Evolutionary conservation across 1,139 yeast genomes (phyloP).

Genomic region (Yamadazyma mexicana): DNA sequence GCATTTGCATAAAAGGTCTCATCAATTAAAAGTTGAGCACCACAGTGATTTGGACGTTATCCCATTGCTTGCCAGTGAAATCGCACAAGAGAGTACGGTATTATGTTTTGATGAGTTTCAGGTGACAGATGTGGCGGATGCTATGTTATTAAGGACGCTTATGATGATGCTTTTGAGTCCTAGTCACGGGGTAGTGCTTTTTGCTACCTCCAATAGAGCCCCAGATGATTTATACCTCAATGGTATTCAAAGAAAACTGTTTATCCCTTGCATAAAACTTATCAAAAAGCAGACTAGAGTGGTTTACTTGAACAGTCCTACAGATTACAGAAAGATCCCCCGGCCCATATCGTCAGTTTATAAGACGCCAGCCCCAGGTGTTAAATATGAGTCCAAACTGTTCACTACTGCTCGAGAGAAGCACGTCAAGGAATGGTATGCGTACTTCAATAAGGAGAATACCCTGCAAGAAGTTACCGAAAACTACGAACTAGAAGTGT

Average conservation of each 20-base stretch:
- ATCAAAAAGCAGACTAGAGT: conserved; percentile 75
- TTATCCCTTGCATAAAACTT: conserved; percentile 86
- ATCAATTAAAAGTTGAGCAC: conserved; percentile 64
- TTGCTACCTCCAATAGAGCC: conserved; percentile 93
- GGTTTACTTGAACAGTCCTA: conserved; percentile 80
- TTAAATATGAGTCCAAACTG: conserved; percentile 54
- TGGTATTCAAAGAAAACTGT: conserved; percentile 89
- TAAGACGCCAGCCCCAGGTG: conserved; percentile 68
- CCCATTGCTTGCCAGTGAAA: conserved; percentile 80
- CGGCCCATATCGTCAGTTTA: conserved; percentile 82
- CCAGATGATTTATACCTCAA: conserved; percentile 91
- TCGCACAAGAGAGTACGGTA: conserved; percentile 73
- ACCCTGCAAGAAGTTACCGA: conserved; percentile 27
- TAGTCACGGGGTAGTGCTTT: conserved; percentile 78
- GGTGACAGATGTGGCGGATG: conserved; percentile 97
- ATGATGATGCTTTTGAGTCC: conserved; percentile 61
- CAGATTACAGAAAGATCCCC: conserved; percentile 88
- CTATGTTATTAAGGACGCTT: conserved; percentile 85
- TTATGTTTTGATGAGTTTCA: conserved; percentile 95
- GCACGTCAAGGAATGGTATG: conserved; percentile 81
- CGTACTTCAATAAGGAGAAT: conserved; percentile 58
- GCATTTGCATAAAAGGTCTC: conserved; percentile 82
- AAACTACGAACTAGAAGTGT: conserved; percentile 55
- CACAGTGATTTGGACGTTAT: conserved; percentile 75
- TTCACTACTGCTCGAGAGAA: conserved; percentile 49